Evolutionary conservation across 2,329 filamentous ascomycete species (phyloP).

Genomic region (Alternaria sp.): DNA sequence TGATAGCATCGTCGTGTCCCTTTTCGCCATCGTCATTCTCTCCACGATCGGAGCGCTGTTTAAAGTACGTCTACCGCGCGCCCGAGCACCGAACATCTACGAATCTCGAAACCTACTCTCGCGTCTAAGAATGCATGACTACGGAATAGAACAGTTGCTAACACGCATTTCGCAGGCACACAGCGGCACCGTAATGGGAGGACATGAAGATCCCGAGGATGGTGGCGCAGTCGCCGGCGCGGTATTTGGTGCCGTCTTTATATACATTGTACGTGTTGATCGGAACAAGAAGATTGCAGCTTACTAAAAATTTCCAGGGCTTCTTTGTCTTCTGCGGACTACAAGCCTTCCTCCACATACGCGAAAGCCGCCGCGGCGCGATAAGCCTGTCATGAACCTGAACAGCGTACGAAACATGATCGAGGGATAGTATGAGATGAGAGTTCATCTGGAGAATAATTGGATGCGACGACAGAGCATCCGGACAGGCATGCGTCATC

Average conservation of each 20-base stretch:
- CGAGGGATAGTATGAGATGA: neutral
- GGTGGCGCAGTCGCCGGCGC: constrained; percentile 81
- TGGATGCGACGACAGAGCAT: neutral
- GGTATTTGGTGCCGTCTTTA: constrained; percentile 85
- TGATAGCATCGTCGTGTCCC: constrained; percentile 72
- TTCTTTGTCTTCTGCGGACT: constrained; percentile 93
- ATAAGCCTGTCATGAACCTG: constrained; percentile 72
- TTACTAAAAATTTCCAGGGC: constrained; percentile 55
- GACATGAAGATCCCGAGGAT: constrained; percentile 72
- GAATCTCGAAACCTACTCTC: neutral
- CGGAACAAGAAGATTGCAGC: neutral
- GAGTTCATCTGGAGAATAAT: neutral
- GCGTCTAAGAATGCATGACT: neutral
- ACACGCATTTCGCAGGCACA: constrained; percentile 58
- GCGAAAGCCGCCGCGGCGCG: constrained; percentile 81
- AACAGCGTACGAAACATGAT: neutral
- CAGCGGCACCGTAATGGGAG: constrained; percentile 85
- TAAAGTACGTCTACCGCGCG: constrained; percentile 60
- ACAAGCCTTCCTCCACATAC: constrained; percentile 85
- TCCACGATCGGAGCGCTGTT: constrained; percentile 76
- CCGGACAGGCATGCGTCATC: neutral
- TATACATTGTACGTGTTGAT: constrained; percentile 79
- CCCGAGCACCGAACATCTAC: neutral
- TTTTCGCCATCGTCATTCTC: constrained; percentile 71
- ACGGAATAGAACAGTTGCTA: constrained; percentile 25